Percentiles rank a stretch among this genome's conserved stretches.
Evolutionary conservation across 2,329 filamentous ascomycete species (phyloP).

Genomic region (Penicillium griseofulvum): DNA sequence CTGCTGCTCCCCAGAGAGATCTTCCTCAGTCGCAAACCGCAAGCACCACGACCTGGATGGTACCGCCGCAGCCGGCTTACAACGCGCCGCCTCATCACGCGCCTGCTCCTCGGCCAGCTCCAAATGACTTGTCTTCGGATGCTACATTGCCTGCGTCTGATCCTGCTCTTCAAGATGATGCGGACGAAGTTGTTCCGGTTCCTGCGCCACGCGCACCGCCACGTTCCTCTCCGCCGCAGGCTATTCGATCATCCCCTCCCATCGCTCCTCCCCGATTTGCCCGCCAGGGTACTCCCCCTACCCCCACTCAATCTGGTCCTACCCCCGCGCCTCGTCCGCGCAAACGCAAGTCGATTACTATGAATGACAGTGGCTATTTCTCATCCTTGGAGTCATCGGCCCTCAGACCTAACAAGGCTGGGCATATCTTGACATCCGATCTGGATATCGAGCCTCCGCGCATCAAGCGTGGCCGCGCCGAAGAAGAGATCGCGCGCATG

Average conservation of each 20-base stretch:
- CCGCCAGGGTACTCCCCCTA: constrained; percentile 69
- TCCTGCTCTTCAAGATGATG: constrained; percentile 56
- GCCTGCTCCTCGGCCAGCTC: constrained; percentile 24
- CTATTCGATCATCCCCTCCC: constrained; percentile 87
- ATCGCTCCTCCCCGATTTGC: constrained; percentile 58
- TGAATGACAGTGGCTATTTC: constrained; percentile 95
- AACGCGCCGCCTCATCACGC: constrained; percentile 16
- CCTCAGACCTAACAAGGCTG: constrained; percentile 66
- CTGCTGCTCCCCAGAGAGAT: constrained; percentile 33
- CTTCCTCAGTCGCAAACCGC: constrained; percentile 29
- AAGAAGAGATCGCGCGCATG: constrained; percentile 91
- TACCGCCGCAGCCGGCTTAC: constrained; percentile 29
- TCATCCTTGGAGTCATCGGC: constrained; percentile 92
- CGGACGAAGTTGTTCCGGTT: constrained; percentile 44
- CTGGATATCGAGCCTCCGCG: constrained; percentile 69
- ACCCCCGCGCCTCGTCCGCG: constrained; percentile 64
- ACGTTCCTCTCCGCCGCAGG: constrained; percentile 50
- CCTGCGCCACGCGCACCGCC: constrained; percentile 27
- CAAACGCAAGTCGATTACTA: constrained; percentile 73
- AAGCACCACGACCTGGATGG: constrained; percentile 35
- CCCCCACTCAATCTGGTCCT: constrained; percentile 63
- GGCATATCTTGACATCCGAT: constrained; percentile 70
- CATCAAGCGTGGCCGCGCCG: constrained; percentile 84
- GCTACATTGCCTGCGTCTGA: constrained; percentile 74
- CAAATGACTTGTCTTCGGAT: constrained; percentile 67